Base-by-base conservation (phyloP, 2,329 filamentous ascomycete genomes). In the Akanthomyces lecanii region DNA sequence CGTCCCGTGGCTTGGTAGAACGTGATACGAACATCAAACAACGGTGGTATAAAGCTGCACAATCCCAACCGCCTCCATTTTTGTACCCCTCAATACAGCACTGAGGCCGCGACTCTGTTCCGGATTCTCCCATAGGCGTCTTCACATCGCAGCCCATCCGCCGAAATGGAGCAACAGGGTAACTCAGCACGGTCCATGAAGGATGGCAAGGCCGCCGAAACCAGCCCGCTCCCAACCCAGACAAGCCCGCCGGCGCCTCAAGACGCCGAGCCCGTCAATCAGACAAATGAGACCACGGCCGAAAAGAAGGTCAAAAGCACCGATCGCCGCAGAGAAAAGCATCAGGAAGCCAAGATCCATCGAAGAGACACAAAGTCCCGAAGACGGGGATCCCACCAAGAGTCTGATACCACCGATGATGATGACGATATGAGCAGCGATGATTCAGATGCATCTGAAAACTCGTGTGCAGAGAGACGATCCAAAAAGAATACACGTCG, bases 101-200 rank as follows among this genome's bases (percentile, higher is more conserved):
- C 28, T 38, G 12, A 21, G 2, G 25, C n/a, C n/a, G 16, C 44
- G 11, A 7, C 18, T 11, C 36, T 36, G 18, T 18, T 14, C 18
- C 21, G 3, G 16, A 18, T 5, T 23, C 14, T 53, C 25, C 25
- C 38, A 52, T 40, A 28, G n/a, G 2, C n/a, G 16, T 23, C 11
- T 61, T 30, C 3, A 11, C 11, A 10, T 7, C n/a, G n/a, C 40
- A 10, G 8, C 16, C 2, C n/a, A 44, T 23, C 12, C 45, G 8
- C 7, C 52, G 45, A 40, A 8, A 63, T 63, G 62, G 62, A 63
- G 30, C 52, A 56, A 11, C 54, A 57, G 25, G 47, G 38, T 14
- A 60, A 60, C 28, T 38, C 62, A 7, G 62, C 55, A 30, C 45
- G 55, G 21, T 51, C 47, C 5, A 11, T 59, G 7, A 48, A 63